Evolutionary conservation across 352 stramenopile genomes (phyloP), one percentile per base, ranked within the genome.

Genomic region (Phytophthora citricola): DNA sequence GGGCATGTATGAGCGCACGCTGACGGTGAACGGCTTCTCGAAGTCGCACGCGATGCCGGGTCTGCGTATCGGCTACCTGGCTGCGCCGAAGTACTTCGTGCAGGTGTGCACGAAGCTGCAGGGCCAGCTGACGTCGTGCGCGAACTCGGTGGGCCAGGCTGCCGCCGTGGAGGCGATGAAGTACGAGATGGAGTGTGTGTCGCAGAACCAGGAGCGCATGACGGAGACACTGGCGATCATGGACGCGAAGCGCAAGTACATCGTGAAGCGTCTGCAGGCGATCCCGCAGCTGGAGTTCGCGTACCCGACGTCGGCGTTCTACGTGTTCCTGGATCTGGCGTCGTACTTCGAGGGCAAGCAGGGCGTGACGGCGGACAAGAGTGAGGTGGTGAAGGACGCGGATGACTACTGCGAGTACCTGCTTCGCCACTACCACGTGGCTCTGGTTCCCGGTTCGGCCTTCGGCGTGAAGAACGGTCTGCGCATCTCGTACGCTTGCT

Each of bases 21-120:
- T 98, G 34, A 90, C 96, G 17, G 74, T 99, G 27, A 99, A 99
- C 69, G 97, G 97, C 2, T 99, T 99, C 63, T 98, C 90, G 50
- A 99, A 99, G 83, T 92, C 90, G 29, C 92, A 98, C 69, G 96
- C 96, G 32, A 99, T 99, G 97, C 98, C 97, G 4, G 97, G 97
- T 31, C 93, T 98, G 34, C 81, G 97, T 55, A 83, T 99, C 31
- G 97, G 96, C 22, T 98, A 98, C 81, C 60, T 98, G 46, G 95
- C 87, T n/a, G 82, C 76, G 0, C 83, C 86, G 2, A 82, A 98
- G 79, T 97, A 92, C 72, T 89, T 98, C 12, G 66, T 98, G 26
- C 64, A 79, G 58, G 85, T 93, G 27, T 90, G 85, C 46, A 92
- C 89, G 14, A 98, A 95, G 50, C 81, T 99, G 24, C 97, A 99